Conservation (phyloP, 768 basidiomycete species). For the Austroboletus eburneus region DNA sequence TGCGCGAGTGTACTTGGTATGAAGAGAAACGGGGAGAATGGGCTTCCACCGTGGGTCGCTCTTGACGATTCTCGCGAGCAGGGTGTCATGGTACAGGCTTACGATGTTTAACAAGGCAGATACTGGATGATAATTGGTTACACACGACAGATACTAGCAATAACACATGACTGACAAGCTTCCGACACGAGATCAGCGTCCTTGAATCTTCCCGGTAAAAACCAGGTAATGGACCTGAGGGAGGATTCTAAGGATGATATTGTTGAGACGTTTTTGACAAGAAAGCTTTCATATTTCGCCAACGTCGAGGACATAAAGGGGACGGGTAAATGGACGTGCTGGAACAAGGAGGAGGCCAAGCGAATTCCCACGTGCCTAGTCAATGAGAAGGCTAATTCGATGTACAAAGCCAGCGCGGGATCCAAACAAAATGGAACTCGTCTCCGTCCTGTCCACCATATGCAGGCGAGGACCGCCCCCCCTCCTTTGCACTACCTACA, state of each 20-base stretch:
- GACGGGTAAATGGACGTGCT: neutral
- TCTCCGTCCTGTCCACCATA: conserved; percentile 11
- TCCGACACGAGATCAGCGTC: conserved; percentile 96
- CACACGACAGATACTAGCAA: conserved; percentile 10
- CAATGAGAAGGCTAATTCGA: no score
- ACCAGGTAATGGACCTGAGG: conserved; percentile 88
- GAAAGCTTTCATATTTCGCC: conserved; percentile 75
- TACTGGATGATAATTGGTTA: conserved; percentile 45
- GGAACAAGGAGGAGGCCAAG: neutral
- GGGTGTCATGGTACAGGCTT: conserved; percentile 92
- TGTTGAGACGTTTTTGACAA: conserved; percentile 80
- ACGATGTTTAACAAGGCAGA: conserved; percentile 83
- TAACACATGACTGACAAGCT: conserved; percentile 62
- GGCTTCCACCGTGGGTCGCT: conserved; percentile 67
- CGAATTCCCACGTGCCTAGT: conserved; percentile 7
- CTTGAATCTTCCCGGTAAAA: conserved; percentile 93
- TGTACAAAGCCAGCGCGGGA: conserved; percentile 23
- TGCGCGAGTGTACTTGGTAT: conserved; percentile 86
- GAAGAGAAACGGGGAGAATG: conserved; percentile 69
- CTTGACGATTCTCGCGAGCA: conserved; percentile 67
- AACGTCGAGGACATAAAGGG: conserved; percentile 54
- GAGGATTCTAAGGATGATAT: conserved; percentile 88
- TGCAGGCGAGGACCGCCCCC: conserved; percentile 21
- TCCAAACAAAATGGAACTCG: conserved; percentile 20
- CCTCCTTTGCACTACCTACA: conserved; percentile 51